phyloP scores from a whole-genome alignment of 371 early-diverging fungal species.

The Lichtheimia corymbifera region DNA sequence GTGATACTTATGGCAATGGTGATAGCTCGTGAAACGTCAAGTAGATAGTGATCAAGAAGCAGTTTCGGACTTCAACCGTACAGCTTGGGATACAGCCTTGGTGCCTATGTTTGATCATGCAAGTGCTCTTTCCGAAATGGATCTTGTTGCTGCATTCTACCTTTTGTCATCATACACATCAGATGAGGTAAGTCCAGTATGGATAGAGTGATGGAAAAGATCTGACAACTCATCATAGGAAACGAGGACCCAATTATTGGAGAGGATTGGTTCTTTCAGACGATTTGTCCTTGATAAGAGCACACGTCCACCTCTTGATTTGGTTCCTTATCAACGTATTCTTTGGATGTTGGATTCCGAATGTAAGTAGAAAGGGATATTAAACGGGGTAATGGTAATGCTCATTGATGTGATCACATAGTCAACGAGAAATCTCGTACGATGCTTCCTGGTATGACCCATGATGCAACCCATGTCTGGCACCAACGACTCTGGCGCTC shows the following conservation, averaged over 20 bases:
- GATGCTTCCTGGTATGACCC: constrained; percentile 37
- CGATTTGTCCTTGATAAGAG: constrained; percentile 46
- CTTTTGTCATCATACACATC: constrained; percentile 7
- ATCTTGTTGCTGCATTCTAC: constrained; percentile 47
- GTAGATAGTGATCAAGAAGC: constrained; percentile 11
- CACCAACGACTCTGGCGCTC: constrained; percentile 47
- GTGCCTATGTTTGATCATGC: constrained; percentile 57
- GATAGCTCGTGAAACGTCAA: constrained; percentile 27
- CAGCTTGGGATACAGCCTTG: constrained; percentile 45
- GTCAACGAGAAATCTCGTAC: too few relatives aligned
- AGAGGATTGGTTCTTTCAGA: not conserved
- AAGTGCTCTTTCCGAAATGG: constrained; percentile 58
- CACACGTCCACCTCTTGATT: constrained; percentile 64
- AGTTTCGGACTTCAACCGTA: constrained; percentile 1
- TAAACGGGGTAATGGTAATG: too few relatives aligned
- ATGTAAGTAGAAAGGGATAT: constrained; percentile 18
- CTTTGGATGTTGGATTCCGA: constrained; percentile 63
- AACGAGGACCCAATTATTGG: not conserved
- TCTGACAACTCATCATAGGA: not conserved
- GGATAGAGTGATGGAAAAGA: not conserved
- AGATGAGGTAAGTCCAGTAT: constrained; percentile 16
- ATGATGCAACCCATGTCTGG: constrained; percentile 38
- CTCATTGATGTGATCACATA: too few relatives aligned
- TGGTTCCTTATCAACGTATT: constrained; percentile 68
- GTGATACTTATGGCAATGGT: not conserved